Evolutionary conservation across 306 rosid species (phyloP), one percentile per base, ranked within the genome.

Genomic region (Sophora flavescens): DNA sequence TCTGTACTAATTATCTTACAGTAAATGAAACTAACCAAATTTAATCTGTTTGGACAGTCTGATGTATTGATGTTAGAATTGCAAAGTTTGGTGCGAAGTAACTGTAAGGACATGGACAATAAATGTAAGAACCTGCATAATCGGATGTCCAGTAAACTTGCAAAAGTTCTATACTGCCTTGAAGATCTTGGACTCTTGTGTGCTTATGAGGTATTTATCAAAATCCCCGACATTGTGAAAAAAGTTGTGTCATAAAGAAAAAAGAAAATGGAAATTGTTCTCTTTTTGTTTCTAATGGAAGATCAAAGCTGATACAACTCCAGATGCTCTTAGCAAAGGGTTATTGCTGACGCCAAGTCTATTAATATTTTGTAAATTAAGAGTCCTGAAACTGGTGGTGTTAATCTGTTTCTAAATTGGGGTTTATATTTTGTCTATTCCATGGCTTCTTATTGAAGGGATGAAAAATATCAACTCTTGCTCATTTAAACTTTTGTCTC

Each of bases 151-250:
- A 89, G 72, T 66, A 91, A 90, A 72, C 88, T 80, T 50, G 80
- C 87, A 8, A 88, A 85, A 83, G 81, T 86, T 50, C 80, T 86
- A 65, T 85, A 95, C 84, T 95, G 97, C 73, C 90, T 92, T 35
- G 93, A 95, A 32, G 89, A 92, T 64, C 96, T 92, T 64, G 98
- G 98, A 74, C 86, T 90, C 57, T 41, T 88, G 6, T 92, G 98
- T 82, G 88, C 97, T 70, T 85, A 88, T 70, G 98, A 95, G 98
- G 98, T 95, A 88, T 59, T 67, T 86, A 17, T 69, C 81, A 16
- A 75, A 72, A 56, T 41, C 41, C 60, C 48, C 14, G 14, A 48
- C 7, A 26, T 32, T n/a, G 17, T 9, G 44, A 30, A 33, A 50
- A 66, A 47, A 7, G 67, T 51, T 62, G 54, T 51, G 52, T 54